These are phyloP conservation scores for Harringtonia lauricola DNA, from an alignment of 2,329 filamentous ascomycete species.

Conservation along the genomic window DNA sequence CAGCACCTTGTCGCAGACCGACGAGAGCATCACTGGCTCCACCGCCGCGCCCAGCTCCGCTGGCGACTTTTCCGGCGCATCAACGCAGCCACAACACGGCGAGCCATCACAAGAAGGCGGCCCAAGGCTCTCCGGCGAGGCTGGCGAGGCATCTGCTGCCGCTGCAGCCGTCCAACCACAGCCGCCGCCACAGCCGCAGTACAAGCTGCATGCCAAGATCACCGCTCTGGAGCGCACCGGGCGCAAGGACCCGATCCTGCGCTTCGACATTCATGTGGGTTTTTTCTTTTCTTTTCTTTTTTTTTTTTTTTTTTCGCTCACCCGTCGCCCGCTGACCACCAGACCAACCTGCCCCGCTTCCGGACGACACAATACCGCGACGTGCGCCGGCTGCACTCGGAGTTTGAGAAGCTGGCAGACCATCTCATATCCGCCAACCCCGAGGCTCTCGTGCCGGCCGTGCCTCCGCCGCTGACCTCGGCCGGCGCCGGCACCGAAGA, in stretches of 20 bases:
- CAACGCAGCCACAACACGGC: slow-evolving; percentile 7
- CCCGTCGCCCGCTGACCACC: background rate
- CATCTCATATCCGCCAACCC: slow-evolving; percentile 97
- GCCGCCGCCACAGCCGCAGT: slow-evolving; percentile 51
- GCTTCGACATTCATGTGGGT: slow-evolving; percentile 92
- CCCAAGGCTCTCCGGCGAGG: too few relatives aligned
- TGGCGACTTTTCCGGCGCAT: slow-evolving; percentile 10
- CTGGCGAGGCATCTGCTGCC: slow-evolving; percentile 4
- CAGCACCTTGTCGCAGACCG: slow-evolving; percentile 29
- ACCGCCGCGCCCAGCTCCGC: slow-evolving; percentile 13
- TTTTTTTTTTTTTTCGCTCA: too few relatives aligned
- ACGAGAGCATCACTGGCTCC: slow-evolving; percentile 17
- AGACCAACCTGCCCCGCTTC: slow-evolving; percentile 99
- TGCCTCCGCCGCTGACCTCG: slow-evolving; percentile 87
- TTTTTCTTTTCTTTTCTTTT: background rate
- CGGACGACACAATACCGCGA: slow-evolving; percentile 97
- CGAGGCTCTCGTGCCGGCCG: slow-evolving; percentile 85
- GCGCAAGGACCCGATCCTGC: slow-evolving; percentile 88
- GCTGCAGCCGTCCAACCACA: too few relatives aligned
- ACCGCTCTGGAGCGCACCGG: slow-evolving; percentile 86
- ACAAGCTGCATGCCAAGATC: slow-evolving; percentile 88
- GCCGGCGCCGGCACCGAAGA: slow-evolving; percentile 94
- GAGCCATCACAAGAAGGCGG: slow-evolving; percentile 6
- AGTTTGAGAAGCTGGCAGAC: slow-evolving; percentile 92
- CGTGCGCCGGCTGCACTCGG: slow-evolving; percentile 86